Conservation (phyloP, 225 moss, liverwort and hornwort species). For the Physcomitrium patens region DNA sequence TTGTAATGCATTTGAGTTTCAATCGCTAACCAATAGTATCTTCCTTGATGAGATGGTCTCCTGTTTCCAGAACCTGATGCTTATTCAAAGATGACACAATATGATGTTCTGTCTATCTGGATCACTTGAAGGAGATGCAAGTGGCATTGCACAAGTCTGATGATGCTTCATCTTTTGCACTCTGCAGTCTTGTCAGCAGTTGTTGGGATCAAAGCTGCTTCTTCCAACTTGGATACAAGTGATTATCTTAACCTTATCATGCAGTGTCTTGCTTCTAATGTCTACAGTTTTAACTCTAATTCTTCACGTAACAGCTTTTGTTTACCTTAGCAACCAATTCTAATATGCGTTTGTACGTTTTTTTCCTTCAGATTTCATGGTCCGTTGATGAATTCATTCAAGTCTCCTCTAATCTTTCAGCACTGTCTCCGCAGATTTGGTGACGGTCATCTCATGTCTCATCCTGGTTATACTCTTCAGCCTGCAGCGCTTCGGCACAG, state of each 20-base stretch:
- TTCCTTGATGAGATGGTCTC: too few relatives aligned
- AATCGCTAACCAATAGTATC: too few relatives aligned
- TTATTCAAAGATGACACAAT: conserved; percentile 27
- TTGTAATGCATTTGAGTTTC: too few relatives aligned
- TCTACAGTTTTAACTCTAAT: too few relatives aligned
- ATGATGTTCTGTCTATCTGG: conserved; percentile 25
- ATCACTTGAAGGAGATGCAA: conserved; percentile 36
- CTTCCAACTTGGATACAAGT: conserved; percentile 62
- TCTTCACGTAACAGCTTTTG: too few relatives aligned
- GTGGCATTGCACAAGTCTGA: conserved; percentile 23
- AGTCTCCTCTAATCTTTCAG: too few relatives aligned
- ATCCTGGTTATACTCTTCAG: conserved; percentile 48
- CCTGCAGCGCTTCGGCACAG: conserved; percentile 57
- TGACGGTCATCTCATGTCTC: conserved; percentile 42
- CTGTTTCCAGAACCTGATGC: conserved; percentile 20
- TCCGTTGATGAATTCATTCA: too few relatives aligned
- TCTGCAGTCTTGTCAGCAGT: conserved; percentile 94
- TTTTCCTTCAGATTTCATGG: not conserved
- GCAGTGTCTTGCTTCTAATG: too few relatives aligned
- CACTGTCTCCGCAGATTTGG: conserved; percentile 32
- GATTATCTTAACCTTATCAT: conserved; percentile 22
- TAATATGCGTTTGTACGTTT: not conserved
- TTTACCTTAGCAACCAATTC: too few relatives aligned
- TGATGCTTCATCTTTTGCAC: conserved; percentile 37
- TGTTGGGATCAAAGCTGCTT: conserved; percentile 78